phyloP scores from a whole-genome alignment of 2,329 filamentous ascomycete genomes.

The Cadophora sp. region DNA sequence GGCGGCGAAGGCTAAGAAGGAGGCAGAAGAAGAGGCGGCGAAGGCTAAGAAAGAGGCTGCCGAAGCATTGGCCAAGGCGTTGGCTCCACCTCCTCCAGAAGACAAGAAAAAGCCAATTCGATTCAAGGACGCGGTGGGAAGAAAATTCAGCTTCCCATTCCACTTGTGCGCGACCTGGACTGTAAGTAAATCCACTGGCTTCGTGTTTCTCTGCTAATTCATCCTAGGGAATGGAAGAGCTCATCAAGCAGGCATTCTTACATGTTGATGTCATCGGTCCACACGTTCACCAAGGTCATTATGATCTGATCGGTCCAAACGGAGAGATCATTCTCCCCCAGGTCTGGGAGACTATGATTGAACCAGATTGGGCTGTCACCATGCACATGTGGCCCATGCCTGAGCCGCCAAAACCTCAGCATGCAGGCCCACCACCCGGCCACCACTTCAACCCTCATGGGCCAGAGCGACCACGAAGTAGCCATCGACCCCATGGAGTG shows the following conservation, averaged over 20 bases:
- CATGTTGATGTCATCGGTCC: constrained; percentile 79
- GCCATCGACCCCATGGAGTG: constrained; percentile 28
- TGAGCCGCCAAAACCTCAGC: constrained; percentile 46
- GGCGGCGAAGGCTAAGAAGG: constrained; percentile 42
- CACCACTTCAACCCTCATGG: constrained; percentile 26
- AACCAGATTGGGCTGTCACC: constrained; percentile 76
- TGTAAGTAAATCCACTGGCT: constrained; percentile 57
- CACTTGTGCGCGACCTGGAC: constrained; percentile 84
- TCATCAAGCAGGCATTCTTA: constrained; percentile 84
- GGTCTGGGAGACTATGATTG: constrained; percentile 81
- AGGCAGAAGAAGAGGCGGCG: constrained; percentile 41
- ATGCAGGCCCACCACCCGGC: constrained; percentile 30
- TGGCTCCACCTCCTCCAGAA: constrained; percentile 35
- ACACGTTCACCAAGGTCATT: constrained; percentile 79
- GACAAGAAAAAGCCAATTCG: constrained; percentile 71
- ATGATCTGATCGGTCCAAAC: constrained; percentile 79
- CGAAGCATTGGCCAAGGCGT: constrained; percentile 55
- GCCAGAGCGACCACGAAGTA: constrained; percentile 17
- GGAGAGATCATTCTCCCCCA: constrained; percentile 83
- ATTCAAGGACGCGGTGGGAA: constrained; percentile 89
- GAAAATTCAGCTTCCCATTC: constrained; percentile 93
- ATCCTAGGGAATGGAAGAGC: constrained; percentile 79
- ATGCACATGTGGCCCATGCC: constrained; percentile 73
- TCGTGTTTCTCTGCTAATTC: constrained; percentile 38
- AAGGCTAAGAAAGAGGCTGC: constrained; percentile 52